These are phyloP conservation scores for Boletus semigastroideus DNA, from an alignment of 1,284 basidiomycete genomes.

Conservation along the genomic window DNA sequence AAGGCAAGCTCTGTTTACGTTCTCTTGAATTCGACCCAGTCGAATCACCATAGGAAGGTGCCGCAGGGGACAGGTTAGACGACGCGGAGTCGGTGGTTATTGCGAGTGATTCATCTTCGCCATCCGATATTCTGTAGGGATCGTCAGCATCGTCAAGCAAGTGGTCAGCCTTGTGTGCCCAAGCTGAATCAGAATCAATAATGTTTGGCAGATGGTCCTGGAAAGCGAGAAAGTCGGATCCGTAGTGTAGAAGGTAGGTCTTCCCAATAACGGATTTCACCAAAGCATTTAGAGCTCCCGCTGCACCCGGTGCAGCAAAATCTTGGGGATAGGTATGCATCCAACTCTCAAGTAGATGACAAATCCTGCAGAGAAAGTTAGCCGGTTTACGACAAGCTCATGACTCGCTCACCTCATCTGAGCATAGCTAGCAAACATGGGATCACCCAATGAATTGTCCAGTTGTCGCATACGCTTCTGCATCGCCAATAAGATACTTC, in stretches of 20 bases:
- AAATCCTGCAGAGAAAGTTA: conserved; percentile 51
- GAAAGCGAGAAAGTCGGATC: conserved; percentile 76
- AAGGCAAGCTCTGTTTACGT: conserved; percentile 63
- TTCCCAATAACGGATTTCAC: conserved; percentile 75
- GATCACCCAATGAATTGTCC: conserved; percentile 69
- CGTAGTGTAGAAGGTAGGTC: conserved; percentile 78
- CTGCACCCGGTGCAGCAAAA: conserved; percentile 71
- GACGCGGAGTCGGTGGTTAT: conserved; percentile 21
- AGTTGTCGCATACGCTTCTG: conserved; percentile 79
- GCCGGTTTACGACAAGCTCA: conserved; percentile 1
- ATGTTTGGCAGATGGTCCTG: conserved; percentile 61
- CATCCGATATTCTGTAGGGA: conserved; percentile 50
- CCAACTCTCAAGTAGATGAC: conserved; percentile 73
- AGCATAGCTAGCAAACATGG: conserved; percentile 79
- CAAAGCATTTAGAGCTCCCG: conserved; percentile 68
- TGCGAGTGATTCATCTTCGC: conserved; percentile 41
- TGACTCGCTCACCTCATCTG: conserved; percentile 65
- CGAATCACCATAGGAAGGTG: conserved; percentile 24
- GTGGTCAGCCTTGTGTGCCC: conserved; percentile 67
- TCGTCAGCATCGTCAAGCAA: conserved; percentile 63
- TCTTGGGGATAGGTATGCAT: conserved; percentile 70
- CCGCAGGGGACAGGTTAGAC: conserved; percentile 18
- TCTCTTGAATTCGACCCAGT: conserved; percentile 41
- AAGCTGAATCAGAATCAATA: conserved; percentile 62
- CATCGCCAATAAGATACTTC: conserved; percentile 76